Evolutionary conservation across 1,284 basidiomycete species (phyloP), one percentile per base, ranked within the genome.

Genomic region (Papiliotrema flavescens): DNA sequence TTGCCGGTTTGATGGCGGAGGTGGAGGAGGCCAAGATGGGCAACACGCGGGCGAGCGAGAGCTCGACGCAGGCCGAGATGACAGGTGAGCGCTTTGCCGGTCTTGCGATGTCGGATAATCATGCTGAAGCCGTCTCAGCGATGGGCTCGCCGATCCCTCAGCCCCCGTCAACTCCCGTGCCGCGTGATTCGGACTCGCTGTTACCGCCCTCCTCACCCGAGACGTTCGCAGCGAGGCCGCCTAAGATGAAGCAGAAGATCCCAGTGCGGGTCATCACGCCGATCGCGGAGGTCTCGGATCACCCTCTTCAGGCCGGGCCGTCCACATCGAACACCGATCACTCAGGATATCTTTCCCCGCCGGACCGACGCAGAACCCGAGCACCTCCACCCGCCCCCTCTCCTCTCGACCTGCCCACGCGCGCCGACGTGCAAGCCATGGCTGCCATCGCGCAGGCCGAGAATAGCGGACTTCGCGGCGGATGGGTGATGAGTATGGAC

Each of bases 401-500:
- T 0, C 61, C 69, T 15, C 62, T 77, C 19, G 76, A 78, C 54
- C 61, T 78, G 24, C 76, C 76, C 2, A 78, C 76, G 1, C 69
- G 76, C 2, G 75, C 76, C 0, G 76, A 78, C 49, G 70, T 78
- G 1, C 73, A 77, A 58, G 76, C 76, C 3, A 72, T 73, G 48
- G 59, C 71, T n/a, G 76, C 76, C 0, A 75, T 78, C 26, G 70
- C 73, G 17, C 53, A 60, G 15, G 76, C 76, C 17, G 76, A 78
- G 57, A 48, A 59, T 4, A 63, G 63, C 3, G 73, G 75, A 0
- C 59, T 77, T 11, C 65, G 76, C 23, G 76, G 76, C 11, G 76
- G 76, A 13, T 78, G 76, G 76, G 69, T 78, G 39, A 76, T 78
- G 75, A 71, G 65, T 47, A 54, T 72, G 22, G 73, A 75, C 52